Evolutionary conservation across 1,284 basidiomycete genomes (phyloP).

Genomic region (Austroboletus niveus): DNA sequence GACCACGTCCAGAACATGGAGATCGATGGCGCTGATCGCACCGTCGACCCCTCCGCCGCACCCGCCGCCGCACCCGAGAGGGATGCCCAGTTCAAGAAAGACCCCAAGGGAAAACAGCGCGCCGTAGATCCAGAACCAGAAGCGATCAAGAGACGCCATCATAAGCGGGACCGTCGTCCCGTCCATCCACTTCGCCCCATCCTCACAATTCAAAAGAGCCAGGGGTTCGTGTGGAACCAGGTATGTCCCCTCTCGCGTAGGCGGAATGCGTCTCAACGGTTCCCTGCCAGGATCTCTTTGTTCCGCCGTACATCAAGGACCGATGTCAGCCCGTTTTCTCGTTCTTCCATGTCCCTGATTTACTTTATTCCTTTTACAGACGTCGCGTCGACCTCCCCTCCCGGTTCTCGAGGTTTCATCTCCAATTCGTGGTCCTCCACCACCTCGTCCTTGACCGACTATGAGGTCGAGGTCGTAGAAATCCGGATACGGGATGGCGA

Average conservation of each 20-base stretch:
- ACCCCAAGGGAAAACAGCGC: slow-evolving; percentile 76
- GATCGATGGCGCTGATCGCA: slow-evolving; percentile 44
- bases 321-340: slow-evolving; percentile 58
- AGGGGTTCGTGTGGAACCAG: slow-evolving; percentile 89
- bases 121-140: slow-evolving; percentile 58
- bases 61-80: slow-evolving; percentile 25
- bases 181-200: slow-evolving; percentile 70
- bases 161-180: slow-evolving; percentile 56
- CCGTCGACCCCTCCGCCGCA: neutral
- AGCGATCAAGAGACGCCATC: slow-evolving; percentile 44
- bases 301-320: slow-evolving; percentile 84
- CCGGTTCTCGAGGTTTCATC: slow-evolving; percentile 61
- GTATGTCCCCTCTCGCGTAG: slow-evolving; percentile 36
- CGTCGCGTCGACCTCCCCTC: slow-evolving; percentile 77
- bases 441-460: slow-evolving; percentile 60
- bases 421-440: slow-evolving; percentile 68
- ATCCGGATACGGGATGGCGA: slow-evolving; percentile 77
- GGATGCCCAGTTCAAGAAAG: slow-evolving; percentile 48
- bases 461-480: slow-evolving; percentile 82
- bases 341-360: neutral
- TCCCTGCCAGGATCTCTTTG: slow-evolving; percentile 64
- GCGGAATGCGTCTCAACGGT: slow-evolving; percentile 6
- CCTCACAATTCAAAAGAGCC: slow-evolving; percentile 77
- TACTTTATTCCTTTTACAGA: slow-evolving; percentile 43
- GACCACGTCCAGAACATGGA: slow-evolving; percentile 55